Base-by-base conservation (phyloP, 2,329 filamentous ascomycete species). In the Hypoxylon sp. region DNA sequence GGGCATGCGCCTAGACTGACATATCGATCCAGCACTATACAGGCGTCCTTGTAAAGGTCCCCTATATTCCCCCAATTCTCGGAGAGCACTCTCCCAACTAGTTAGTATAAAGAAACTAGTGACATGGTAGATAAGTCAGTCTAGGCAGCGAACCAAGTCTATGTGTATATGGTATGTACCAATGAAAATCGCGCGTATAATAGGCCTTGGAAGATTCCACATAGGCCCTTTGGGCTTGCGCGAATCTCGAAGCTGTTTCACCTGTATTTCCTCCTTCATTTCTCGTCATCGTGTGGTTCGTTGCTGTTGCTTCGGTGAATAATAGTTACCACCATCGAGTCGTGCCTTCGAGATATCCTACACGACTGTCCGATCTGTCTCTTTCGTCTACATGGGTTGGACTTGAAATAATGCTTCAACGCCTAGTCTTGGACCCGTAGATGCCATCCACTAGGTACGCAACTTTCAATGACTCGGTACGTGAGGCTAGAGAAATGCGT, bases 151-250 rank as follows among this genome's bases (percentile, higher is more conserved):
- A 64, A 64, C 41, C 43, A 53, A 61, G 41, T 7, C 7, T 64
- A 59, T 59, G 51, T 65, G 58, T 65, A 65, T 62, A 51, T n/a
- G 55, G 57, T 47, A 56, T 34, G n/a, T 41, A 52, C 58, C 13
- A 19, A 37, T 62, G 2, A 41, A 20, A 19, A 17, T 44, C 52
- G 39, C 49, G 44, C 32, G 34, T 49, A 58, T 51, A 44, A 46
- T 26, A 30, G 51, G 34, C 37, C 48, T 60, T 26, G 22, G 37
- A 58, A 41, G 30, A 56, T 57, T 48, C 54, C 55, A 28, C 51
- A 32, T 28, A 46, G 17, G 5, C 51, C 56, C 50, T 54, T 24
- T n/a, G n/a, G 37, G 37, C 19, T 32, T 49, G 24, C 56, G 39
- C 46, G 47, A 32, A 39, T 62, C 47, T 53, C 22, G 22, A 39